These are phyloP conservation scores for Podila clonocystis DNA, from an alignment of 192 early-diverging fungal genomes.

Conservation along the genomic window DNA sequence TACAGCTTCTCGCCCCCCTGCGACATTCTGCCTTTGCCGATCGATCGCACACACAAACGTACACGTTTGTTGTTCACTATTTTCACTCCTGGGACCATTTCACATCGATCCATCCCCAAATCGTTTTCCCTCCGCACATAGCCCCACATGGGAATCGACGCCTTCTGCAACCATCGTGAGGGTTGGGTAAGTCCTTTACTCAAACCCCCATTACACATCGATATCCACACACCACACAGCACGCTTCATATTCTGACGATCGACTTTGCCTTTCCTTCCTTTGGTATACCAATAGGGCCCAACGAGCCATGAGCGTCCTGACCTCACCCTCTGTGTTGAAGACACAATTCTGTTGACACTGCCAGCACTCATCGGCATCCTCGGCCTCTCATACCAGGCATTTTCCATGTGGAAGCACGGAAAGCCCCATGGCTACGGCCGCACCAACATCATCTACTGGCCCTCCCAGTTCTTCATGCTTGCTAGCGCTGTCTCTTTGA, in stretches of 20 bases:
- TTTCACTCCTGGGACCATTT: too few relatives aligned
- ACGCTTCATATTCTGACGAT: too few relatives aligned
- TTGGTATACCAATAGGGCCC: conserved; percentile 22
- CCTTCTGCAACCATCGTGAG: not conserved
- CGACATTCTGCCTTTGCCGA: too few relatives aligned
- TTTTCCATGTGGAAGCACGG: conserved; percentile 20
- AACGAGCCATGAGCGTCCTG: conserved; percentile 13
- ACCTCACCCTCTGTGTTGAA: conserved; percentile 39
- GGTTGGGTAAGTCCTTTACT: not conserved
- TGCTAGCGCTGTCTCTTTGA: conserved; percentile 14
- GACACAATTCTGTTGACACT: conserved; percentile 32
- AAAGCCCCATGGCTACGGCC: conserved; percentile 21
- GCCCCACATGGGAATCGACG: not conserved
- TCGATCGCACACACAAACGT: too few relatives aligned
- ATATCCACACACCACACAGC: too few relatives aligned
- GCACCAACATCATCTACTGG: conserved; percentile 45
- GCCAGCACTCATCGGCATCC: conserved; percentile 20
- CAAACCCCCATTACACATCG: not conserved
- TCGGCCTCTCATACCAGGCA: conserved; percentile 4
- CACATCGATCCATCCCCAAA: not conserved
- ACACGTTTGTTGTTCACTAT: too few relatives aligned
- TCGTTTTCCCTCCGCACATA: not conserved
- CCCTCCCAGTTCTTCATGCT: conserved; percentile 38
- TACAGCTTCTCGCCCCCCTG: too few relatives aligned
- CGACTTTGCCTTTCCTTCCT: not conserved